Conservation (phyloP, 106 monocot species). For the Acanthochlamys bracteata region DNA sequence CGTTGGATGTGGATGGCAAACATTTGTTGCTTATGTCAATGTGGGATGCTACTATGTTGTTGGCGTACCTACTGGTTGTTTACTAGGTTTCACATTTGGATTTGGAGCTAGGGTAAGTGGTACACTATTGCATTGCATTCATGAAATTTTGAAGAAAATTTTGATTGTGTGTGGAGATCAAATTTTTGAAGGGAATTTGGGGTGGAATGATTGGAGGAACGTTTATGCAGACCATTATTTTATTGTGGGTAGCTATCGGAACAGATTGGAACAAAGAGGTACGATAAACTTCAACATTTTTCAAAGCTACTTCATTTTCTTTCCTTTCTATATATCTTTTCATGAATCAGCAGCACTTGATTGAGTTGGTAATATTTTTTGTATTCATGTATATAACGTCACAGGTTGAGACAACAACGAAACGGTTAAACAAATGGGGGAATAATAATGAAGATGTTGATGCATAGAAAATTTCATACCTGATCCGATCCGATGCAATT, state of each 20-base stretch:
- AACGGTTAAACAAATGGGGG: slow-evolving; percentile 46
- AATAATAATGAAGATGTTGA: too few species aligned
- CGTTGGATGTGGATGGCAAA: slow-evolving; percentile 90
- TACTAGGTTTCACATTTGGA: slow-evolving; percentile 60
- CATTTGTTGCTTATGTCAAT: slow-evolving; percentile 79
- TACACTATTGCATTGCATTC: not conserved
- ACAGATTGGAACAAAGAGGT: slow-evolving; percentile 86
- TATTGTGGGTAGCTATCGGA: slow-evolving; percentile 59
- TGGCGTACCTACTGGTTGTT: slow-evolving; percentile 51
- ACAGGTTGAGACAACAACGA: slow-evolving; percentile 32
- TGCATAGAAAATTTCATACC: too few species aligned
- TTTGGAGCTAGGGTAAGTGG: slow-evolving; percentile 47
- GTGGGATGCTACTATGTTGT: slow-evolving; percentile 69
- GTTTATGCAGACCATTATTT: slow-evolving; percentile 48
- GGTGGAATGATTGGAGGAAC: slow-evolving; percentile 69
- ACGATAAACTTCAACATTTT: too few species aligned
- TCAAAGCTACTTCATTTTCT: too few species aligned
- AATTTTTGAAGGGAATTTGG: slow-evolving; percentile 90
- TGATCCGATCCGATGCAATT: too few species aligned
- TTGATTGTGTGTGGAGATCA: too few species aligned
- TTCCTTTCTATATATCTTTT: not conserved
- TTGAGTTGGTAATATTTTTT: not conserved
- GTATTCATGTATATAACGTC: not conserved
- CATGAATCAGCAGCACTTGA: not conserved
- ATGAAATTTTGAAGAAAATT: too few species aligned